phyloP scores from a whole-genome alignment of 176 grass and related monocot genomes.

The Pontederia crassipes region DNA sequence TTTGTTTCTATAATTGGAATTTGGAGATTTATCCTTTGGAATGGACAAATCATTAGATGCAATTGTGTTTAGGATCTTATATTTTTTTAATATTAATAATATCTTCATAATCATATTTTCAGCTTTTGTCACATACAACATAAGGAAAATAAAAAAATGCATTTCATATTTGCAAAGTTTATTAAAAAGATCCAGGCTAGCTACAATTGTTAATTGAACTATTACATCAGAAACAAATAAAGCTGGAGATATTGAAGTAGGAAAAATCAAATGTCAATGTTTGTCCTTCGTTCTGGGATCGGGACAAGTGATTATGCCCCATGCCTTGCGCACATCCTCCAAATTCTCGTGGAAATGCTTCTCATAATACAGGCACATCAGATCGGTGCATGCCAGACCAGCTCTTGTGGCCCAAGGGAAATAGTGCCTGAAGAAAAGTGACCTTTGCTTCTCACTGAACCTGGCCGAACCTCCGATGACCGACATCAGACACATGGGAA shows the following conservation, averaged over 20 bases:
- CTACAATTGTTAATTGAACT: too few relatives aligned
- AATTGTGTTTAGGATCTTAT: too few relatives aligned
- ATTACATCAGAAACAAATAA: too few relatives aligned
- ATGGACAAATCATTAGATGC: too few relatives aligned
- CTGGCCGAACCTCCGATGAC: conserved; percentile 66
- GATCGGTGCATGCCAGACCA: conserved; percentile 46
- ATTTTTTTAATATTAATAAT: too few relatives aligned
- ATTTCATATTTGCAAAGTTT: too few relatives aligned
- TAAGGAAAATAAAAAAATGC: too few relatives aligned
- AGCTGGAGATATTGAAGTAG: background rate
- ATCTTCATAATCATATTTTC: too few relatives aligned
- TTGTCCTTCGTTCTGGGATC: conserved; percentile 17
- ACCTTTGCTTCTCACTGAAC: conserved; percentile 70
- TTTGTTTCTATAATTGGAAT: too few relatives aligned
- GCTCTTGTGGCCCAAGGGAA: conserved; percentile 67
- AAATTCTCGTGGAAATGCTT: conserved; percentile 87
- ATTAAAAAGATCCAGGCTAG: too few relatives aligned
- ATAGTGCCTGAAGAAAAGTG: conserved; percentile 65
- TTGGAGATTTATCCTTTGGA: too few relatives aligned
- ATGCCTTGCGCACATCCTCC: conserved; percentile 56
- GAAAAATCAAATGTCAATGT: background rate
- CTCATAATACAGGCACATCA: conserved; percentile 93
- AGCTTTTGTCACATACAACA: too few relatives aligned
- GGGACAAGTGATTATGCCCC: conserved; percentile 58
- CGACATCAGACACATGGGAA: conserved; percentile 87